Base-by-base conservation (phyloP, 176 grass and related monocot species). In the Lolium perenne region DNA sequence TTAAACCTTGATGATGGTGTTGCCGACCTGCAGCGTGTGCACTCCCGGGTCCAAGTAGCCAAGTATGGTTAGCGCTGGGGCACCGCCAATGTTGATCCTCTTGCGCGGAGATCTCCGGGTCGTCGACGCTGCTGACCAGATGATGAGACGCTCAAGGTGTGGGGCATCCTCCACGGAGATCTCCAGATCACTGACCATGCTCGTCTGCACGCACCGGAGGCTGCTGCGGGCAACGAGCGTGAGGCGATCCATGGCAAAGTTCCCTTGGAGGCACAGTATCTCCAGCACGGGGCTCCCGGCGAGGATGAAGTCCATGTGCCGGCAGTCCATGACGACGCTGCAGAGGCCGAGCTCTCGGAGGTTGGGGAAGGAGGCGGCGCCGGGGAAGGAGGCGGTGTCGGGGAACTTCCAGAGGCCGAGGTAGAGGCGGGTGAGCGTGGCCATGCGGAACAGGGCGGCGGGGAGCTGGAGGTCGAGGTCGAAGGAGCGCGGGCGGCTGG, bases 341-440 rank as follows among this genome's bases (percentile, higher is more conserved):
- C 43, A 87, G 68, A 74, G 45, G 26, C 59, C 78, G 45, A 87
- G 85, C 69, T 87, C 78, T 8, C 29, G 14, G 78, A 87, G 78
- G 67, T 41, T 10, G 11, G 85, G 58, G 70, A 82, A 76, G 32
- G 74, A 49, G n/a, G 61, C 32, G 49, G 48, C 58, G 70, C 32
- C 13, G 51, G 85, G 5, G 5, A 64, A 78, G 8, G 4, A 16
- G 26, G 58, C 29, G 1, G 69, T 82, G 68, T 55, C 41, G 2
- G 69, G 85, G 69, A 82, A 80, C n/a, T 49, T 58, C 45, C 17
- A 75, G 78, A 64, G 55, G 68, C 11, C 35, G 18, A 87, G 85
- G 46, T 75, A 81, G 8, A 82, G 85, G 57, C 63, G 50, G 35
- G 49, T 68, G 74, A 86, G 84, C 26, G 38, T 17, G 48, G 69